These are phyloP conservation scores for Blastobotrys parvus DNA, from an alignment of 805 yeast species.

Conservation along the genomic window DNA sequence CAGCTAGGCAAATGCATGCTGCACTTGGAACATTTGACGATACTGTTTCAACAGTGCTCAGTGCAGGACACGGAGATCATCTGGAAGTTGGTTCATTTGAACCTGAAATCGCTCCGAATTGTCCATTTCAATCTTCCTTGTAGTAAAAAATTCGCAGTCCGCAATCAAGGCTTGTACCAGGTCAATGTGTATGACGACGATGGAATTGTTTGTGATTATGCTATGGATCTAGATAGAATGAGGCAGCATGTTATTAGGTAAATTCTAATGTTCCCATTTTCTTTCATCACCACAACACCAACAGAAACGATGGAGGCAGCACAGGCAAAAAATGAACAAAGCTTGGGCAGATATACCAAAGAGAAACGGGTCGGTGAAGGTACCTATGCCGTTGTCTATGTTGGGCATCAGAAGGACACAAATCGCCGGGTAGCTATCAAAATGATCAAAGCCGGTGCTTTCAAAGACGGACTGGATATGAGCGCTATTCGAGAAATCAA, in stretches of 20 bases:
- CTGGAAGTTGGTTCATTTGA: too few species aligned
- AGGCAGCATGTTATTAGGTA: too few species aligned
- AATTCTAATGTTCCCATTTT: neutral
- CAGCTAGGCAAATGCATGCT: too few species aligned
- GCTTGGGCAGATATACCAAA: conserved; percentile 14
- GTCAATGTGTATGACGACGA: neutral
- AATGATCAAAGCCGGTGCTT: conserved; percentile 88
- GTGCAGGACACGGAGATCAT: too few species aligned
- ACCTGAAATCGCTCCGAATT: too few species aligned
- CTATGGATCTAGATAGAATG: neutral
- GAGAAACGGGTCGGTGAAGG: conserved; percentile 97
- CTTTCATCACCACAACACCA: neutral
- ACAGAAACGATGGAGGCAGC: conserved; percentile 1
- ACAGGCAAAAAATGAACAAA: conserved; percentile 8
- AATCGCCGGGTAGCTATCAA: conserved; percentile 75
- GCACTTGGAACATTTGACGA: too few species aligned
- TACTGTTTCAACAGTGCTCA: too few species aligned
- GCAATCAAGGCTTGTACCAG: neutral
- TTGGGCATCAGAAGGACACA: conserved; percentile 58
- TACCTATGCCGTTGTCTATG: conserved; percentile 87
- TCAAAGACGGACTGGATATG: conserved; percentile 96
- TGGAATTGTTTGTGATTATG: neutral
- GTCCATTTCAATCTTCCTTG: neutral
- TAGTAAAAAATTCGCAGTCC: neutral
- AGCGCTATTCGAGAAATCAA: conserved; percentile 92